A percentile compares a stretch with the other conserved stretches of the same genome.
These are phyloP conservation scores for Phytophthora idaei DNA, from an alignment of 352 stramenopile genomes.

Conservation along the genomic window DNA sequence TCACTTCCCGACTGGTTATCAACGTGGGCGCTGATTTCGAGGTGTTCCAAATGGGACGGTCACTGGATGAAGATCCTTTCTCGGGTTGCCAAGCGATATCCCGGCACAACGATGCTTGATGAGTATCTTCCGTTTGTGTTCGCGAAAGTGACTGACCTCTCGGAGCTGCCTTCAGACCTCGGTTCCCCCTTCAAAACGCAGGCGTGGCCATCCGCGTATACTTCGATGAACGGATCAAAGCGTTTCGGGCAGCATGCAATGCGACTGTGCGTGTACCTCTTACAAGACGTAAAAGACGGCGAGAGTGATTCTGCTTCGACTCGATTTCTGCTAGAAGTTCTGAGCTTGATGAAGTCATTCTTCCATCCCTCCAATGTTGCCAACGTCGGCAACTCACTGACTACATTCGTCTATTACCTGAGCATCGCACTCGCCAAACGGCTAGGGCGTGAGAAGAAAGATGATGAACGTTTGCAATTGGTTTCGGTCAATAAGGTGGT, in stretches of 20 bases:
- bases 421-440: conserved; percentile 54
- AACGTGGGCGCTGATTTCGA: conserved; percentile 59
- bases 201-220: conserved; percentile 58
- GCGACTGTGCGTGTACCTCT: conserved; percentile 60
- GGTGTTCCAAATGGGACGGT: conserved; percentile 65
- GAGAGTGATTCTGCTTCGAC: conserved; percentile 32
- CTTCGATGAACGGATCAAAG: conserved; percentile 58
- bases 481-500: conserved; percentile 45
- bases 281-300: conserved; percentile 33
- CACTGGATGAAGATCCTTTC: conserved; percentile 80
- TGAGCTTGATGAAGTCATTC: conserved; percentile 66
- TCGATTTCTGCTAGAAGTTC: conserved; percentile 60
- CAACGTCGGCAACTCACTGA: conserved; percentile 58
- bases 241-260: conserved; percentile 58
- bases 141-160: conserved; percentile 64
- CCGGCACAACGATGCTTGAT: conserved; percentile 31
- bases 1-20: conserved; percentile 64
- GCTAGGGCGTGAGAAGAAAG: conserved; percentile 54
- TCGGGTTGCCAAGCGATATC: conserved; percentile 61
- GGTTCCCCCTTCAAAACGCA: conserved; percentile 67
- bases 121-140: conserved; percentile 65
- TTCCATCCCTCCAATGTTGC: conserved; percentile 79
- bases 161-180: conserved; percentile 71
- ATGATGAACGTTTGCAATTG: conserved; percentile 30
- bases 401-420: conserved; percentile 62